Base-by-base conservation (phyloP, 176 grass and related monocot species). In the Carex littledalei region DNA sequence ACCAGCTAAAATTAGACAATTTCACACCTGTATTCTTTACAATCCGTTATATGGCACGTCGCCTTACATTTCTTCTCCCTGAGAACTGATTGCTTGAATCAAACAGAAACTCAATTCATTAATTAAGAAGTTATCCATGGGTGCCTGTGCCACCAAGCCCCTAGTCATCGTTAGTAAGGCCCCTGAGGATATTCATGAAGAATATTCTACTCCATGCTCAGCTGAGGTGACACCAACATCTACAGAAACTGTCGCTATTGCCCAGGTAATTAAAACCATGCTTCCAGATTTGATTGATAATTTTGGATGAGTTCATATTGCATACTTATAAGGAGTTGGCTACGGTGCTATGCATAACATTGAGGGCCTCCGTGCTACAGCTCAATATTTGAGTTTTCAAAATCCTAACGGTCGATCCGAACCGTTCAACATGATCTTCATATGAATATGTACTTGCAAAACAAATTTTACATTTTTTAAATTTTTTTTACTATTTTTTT, bases 71-170 rank as follows among this genome's bases (percentile, higher is more conserved):
- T 39, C 49, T 8, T 55, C 47, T 77, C 18, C 72, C 72, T 6
- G 22, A 50, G 50, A 56, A 78, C 6, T 56, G 20, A 78, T 15
- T 17, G 13, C 39, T 78, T 78, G 47, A 54, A 54, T 8, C 20
- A 55, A 55, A 15, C 5, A 55, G 5, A 77, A 77, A 77, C 49
- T 77, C 22, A 29, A 77, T 76, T 31, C 45, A 15, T 45, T 54
- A 76, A 54, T 77, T 20, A 6, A 32, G 6, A 77, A 54, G 21
- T 15, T 63, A 63, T 39, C 83, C 22, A 85, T 85, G 83, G 83
- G 83, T 74, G 83, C 83, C 45, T 85, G 83, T 74, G 83, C 83
- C 5, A 75, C 67, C 39, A 85, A 85, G 16, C 83, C 83, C 26
- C 11, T 59, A 52, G 55, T 20, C 3, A 1, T 31, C 26, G 26